Conservation (phyloP, 352 stramenopile species). For the Phytophthora gonapodyides region DNA sequence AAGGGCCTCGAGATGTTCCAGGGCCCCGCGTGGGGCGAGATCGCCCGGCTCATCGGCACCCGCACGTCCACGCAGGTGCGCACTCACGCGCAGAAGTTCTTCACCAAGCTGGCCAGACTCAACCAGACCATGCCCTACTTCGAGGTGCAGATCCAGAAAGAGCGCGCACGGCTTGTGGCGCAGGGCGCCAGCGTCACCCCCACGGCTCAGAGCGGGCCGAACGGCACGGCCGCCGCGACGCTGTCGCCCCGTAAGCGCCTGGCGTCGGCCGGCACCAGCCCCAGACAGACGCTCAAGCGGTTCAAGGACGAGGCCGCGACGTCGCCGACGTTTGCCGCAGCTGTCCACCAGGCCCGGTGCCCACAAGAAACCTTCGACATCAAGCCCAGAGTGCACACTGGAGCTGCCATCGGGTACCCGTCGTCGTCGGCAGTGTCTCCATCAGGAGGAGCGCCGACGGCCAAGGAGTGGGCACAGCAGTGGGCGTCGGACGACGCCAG, state of each 20-base stretch:
- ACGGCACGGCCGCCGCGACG: slow-evolving; percentile 36
- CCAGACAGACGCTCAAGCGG: slow-evolving; percentile 22
- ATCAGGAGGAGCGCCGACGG: slow-evolving; percentile 2
- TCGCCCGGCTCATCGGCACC: slow-evolving; percentile 81
- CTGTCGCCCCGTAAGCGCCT: slow-evolving; percentile 58
- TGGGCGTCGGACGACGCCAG: slow-evolving; percentile 28
- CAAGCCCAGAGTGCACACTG: slow-evolving; percentile 16
- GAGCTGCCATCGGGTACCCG: not conserved
- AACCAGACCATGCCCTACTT: slow-evolving; percentile 80
- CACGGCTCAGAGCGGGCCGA: slow-evolving; percentile 43
- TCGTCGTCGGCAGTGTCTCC: slow-evolving; percentile 7
- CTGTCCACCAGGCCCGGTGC: slow-evolving; percentile 6
- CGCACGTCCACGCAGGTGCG: slow-evolving; percentile 86
- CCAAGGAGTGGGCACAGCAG: slow-evolving; percentile 25
- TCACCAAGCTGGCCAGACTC: slow-evolving; percentile 80
- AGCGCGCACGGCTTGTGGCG: slow-evolving; percentile 57
- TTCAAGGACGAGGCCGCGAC: slow-evolving; percentile 21
- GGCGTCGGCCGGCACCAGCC: slow-evolving; percentile 24
- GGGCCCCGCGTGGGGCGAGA: slow-evolving; percentile 81
- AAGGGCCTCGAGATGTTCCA: slow-evolving; percentile 84
- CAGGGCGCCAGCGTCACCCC: slow-evolving; percentile 58
- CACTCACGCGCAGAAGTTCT: slow-evolving; percentile 90
- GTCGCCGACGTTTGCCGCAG: slow-evolving; percentile 9
- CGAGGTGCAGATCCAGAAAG: slow-evolving; percentile 74
- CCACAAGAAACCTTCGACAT: slow-evolving; percentile 3